Conservation (phyloP, 331 rosid species). For the Erythrophleum ivorense region DNA sequence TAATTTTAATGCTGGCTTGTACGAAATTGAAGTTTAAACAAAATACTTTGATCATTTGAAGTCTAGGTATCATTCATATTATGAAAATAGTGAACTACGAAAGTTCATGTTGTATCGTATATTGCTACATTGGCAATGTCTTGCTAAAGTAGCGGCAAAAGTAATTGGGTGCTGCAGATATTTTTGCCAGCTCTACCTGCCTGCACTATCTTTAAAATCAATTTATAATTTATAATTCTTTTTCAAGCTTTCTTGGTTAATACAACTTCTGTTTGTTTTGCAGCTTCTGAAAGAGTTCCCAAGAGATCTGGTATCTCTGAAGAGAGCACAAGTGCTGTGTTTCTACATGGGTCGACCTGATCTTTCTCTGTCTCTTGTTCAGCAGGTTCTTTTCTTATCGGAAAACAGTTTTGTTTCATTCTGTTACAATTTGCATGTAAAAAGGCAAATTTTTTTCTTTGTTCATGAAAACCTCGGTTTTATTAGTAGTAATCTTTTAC, state of each 20-base stretch:
- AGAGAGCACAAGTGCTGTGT: constrained; percentile 83
- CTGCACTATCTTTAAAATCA: constrained; percentile 25
- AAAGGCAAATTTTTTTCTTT: constrained; percentile 5
- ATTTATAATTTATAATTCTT: constrained; percentile 25
- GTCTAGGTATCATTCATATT: constrained; percentile 13
- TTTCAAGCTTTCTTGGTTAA: constrained; percentile 5
- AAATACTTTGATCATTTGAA: constrained; percentile 3
- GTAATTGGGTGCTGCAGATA: not conserved
- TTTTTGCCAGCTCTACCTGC: constrained; percentile 24
- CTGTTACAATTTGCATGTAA: constrained; percentile 12
- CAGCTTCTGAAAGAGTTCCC: constrained; percentile 82
- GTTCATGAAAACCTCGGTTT: not conserved
- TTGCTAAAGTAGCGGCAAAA: not conserved
- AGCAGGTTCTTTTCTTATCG: constrained; percentile 64
- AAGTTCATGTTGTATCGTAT: constrained; percentile 19
- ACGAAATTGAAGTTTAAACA: constrained; percentile 15
- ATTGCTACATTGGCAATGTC: constrained; percentile 3
- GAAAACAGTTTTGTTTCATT: constrained; percentile 29
- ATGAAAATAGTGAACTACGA: constrained; percentile 24
- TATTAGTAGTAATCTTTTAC: not conserved
- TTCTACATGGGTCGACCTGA: constrained; percentile 79
- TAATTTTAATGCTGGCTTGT: constrained; percentile 23
- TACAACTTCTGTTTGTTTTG: constrained; percentile 41
- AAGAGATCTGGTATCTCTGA: constrained; percentile 76
- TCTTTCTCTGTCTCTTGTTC: constrained; percentile 62